Percentiles rank a stretch among this genome's conserved stretches.
phyloP scores from a whole-genome alignment of 176 grass and related monocot species.

The Chloris gayana region DNA sequence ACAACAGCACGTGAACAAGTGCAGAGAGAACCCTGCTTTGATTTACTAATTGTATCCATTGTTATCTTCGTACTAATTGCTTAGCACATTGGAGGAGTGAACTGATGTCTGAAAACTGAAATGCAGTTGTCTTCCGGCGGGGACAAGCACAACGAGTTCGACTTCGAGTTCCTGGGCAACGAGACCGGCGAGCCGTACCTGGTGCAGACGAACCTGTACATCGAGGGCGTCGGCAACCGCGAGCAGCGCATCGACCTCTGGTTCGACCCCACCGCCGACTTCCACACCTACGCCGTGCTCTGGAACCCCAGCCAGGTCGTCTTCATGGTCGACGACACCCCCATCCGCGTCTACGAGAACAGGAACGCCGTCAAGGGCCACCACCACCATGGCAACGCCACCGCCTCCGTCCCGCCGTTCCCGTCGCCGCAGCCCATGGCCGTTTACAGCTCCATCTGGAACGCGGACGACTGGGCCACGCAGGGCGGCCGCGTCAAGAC shows the following conservation, averaged over 20 bases:
- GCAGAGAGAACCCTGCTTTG: neutral
- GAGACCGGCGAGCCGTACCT: conserved; percentile 87
- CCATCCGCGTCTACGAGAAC: conserved; percentile 89
- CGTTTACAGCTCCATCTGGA: conserved; percentile 98
- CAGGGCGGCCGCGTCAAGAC: conserved; percentile 93
- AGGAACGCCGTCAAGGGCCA: conserved; percentile 22
- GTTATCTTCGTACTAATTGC: no score
- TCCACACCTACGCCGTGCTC: conserved; percentile 68
- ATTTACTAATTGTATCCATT: no score
- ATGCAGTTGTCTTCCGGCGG: conserved; percentile 70
- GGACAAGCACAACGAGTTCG: conserved; percentile 95
- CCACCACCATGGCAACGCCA: neutral
- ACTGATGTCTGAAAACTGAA: neutral
- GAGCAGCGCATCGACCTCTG: conserved; percentile 98
- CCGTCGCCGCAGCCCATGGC: conserved; percentile 82
- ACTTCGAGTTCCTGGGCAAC: conserved; percentile 98
- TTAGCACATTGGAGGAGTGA: no score
- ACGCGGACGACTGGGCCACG: conserved; percentile 99
- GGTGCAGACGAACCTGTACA: conserved; percentile 96
- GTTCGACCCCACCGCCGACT: conserved; percentile 77
- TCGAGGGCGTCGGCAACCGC: conserved; percentile 82
- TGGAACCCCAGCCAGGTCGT: conserved; percentile 93
- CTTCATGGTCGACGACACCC: conserved; percentile 92
- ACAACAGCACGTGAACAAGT: conserved; percentile 32
- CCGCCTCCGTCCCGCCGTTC: conserved; percentile 22